Evolutionary conservation across 495 filamentous ascomycete species (phyloP), one percentile per base, ranked within the genome.

Genomic region (Aspergillus mulundensis): DNA sequence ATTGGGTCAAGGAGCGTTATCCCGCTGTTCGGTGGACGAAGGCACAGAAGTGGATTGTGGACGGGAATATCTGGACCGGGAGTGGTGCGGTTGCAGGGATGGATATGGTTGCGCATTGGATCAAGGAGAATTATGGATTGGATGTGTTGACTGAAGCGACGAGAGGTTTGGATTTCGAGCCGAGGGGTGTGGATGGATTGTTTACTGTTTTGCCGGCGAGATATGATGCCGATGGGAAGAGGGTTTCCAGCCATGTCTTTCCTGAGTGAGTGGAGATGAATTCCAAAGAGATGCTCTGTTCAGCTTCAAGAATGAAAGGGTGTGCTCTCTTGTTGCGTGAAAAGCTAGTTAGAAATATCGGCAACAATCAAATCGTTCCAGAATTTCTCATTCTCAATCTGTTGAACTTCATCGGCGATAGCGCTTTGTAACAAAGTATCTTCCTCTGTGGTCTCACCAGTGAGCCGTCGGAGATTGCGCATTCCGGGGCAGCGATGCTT

Each of bases 41-140:
- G 19, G 51, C 18, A 4, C 32, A 45, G 40, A 54, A 54, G 40
- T 54, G 51, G 51, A 30, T 54, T 45, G 51, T 43, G 0, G 51
- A 54, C 7, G 51, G 40, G 41, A 54, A 54, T 34, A 54, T 54
- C 51, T 54, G 51, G 51, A 54, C 51, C 16, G 51, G 51, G 1
- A 54, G 51, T 11, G 51, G 51, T 5, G 51, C 51, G 40, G 51
- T 54, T 5, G 51, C 51, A 15, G 51, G 51, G 8, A 54, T 54
- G 51, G 51, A 54, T 36, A 54, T 54, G 51, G n/a, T 54, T 21
- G 39, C 51, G 39, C 51, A 54, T 36, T 54, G 51, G 51, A 12
- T 54, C 6, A 54, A 54, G 24, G 51, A 45, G 40, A 44, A 15
- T n/a, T 54, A 20, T 19, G 51, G 51, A 16, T 15, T 54, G 25